Evolutionary conservation across 2,329 filamentous ascomycete genomes (phyloP).

Genomic region (Xylariaceae sp.): DNA sequence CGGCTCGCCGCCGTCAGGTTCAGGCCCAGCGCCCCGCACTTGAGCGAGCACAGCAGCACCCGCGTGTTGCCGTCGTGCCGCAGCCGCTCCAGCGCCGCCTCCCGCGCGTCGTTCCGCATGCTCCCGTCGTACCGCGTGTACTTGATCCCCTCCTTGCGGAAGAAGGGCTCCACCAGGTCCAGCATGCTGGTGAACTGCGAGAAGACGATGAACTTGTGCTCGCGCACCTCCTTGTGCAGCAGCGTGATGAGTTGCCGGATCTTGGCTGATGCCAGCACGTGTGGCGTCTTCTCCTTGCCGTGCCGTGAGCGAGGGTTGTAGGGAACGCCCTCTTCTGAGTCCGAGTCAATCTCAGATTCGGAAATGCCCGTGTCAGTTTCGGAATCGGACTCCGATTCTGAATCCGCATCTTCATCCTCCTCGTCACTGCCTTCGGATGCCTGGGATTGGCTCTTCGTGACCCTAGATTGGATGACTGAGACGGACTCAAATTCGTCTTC

Average conservation of each 20-base stretch:
- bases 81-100: constrained; percentile 79
- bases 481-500: constrained; percentile 36
- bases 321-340: constrained; percentile 44
- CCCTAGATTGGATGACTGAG: constrained; percentile 29
- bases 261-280: constrained; percentile 78
- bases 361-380: constrained; percentile 40
- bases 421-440: background rate
- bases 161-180: constrained; percentile 90
- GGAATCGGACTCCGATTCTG: constrained; percentile 30
- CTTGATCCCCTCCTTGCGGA: constrained; percentile 71
- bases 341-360: constrained; percentile 45
- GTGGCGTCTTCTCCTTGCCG: constrained; percentile 48
- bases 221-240: constrained; percentile 72
- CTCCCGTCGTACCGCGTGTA: constrained; percentile 92
- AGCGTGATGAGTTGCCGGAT: constrained; percentile 84
- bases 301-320: constrained; percentile 38
- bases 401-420: constrained; percentile 20
- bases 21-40: constrained; percentile 88
- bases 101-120: constrained; percentile 92
- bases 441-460: constrained; percentile 23
- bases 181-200: constrained; percentile 99
- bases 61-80: constrained; percentile 75
- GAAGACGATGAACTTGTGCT: constrained; percentile 98
- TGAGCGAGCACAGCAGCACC: constrained; percentile 88
- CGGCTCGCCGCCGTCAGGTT: constrained; percentile 93